Conservation (phyloP, 306 rosid species). For the Comarum palustre region DNA sequence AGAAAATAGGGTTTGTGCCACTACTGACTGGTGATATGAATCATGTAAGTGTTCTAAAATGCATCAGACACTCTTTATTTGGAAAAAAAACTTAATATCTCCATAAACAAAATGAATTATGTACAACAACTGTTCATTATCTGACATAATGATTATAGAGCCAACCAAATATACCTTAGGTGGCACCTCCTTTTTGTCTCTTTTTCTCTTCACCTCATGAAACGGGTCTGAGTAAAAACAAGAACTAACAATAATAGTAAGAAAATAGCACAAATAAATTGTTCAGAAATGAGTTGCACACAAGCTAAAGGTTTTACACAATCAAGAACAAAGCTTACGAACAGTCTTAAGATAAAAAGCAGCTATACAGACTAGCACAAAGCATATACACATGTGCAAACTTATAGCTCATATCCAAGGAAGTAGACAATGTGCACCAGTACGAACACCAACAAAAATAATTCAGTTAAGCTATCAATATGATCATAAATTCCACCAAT, state of each 20-base stretch:
- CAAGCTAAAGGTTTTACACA: neutral
- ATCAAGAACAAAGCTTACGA: neutral
- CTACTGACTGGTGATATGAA: neutral
- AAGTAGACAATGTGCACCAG: neutral
- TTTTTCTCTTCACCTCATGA: conserved; percentile 93
- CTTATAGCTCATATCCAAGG: neutral
- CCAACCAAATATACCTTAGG: neutral
- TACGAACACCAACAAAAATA: neutral
- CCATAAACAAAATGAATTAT: neutral
- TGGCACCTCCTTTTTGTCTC: conserved; percentile 82
- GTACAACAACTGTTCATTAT: neutral
- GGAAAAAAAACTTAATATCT: too few species aligned
- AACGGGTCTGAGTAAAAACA: conserved; percentile 60
- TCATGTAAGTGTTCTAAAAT: neutral
- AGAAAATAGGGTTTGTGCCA: neutral
- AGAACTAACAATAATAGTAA: neutral
- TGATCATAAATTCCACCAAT: neutral
- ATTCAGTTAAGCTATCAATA: neutral
- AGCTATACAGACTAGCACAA: neutral
- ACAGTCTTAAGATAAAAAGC: neutral
- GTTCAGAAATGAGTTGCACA: neutral
- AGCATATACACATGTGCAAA: neutral
- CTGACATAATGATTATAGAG: neutral
- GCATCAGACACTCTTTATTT: neutral
- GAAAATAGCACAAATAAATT: neutral